Percentiles rank a stretch among this genome's conserved stretches.
These are phyloP conservation scores for Paramyrothecium sp. DNA, from an alignment of 2,329 filamentous ascomycete genomes.

Conservation along the genomic window DNA sequence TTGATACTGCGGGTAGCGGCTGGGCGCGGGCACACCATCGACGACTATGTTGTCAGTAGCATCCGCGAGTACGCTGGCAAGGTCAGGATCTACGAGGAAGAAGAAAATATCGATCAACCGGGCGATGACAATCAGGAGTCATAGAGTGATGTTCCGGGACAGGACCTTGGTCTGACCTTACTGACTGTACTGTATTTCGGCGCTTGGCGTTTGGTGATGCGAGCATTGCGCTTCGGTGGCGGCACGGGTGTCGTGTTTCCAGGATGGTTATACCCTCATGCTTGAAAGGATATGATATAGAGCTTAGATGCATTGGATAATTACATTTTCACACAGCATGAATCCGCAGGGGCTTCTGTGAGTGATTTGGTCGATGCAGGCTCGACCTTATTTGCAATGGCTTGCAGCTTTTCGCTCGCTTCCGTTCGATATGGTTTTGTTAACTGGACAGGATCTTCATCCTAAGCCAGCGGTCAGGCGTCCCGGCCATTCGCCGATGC, in stretches of 20 bases:
- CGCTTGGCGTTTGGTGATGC: conserved; percentile 21
- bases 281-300: conserved; percentile 2
- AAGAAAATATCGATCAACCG: conserved; percentile 11
- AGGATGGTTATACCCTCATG: conserved; percentile 15
- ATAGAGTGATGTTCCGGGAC: conserved; percentile 12
- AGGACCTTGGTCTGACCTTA: conserved; percentile 4
- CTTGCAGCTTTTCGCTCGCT: too few species aligned
- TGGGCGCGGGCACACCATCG: conserved; percentile 76
- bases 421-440: too few species aligned
- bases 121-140: conserved; percentile 11
- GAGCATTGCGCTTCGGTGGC: conserved; percentile 5
- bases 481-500: too few species aligned
- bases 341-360: not conserved
- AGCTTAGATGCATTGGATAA: not conserved
- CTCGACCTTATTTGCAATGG: too few species aligned
- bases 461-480: too few species aligned
- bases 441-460: too few species aligned
- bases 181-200: conserved; percentile 7
- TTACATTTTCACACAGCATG: not conserved
- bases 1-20: conserved; percentile 83
- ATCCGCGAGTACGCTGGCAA: conserved; percentile 81
- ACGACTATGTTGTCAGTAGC: conserved; percentile 74
- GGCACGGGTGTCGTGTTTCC: conserved; percentile 12
- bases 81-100: conserved; percentile 77
- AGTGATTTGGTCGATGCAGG: too few species aligned